Base-by-base conservation (phyloP, 1,284 basidiomycete species). In the Heterobasidion parviporum region DNA sequence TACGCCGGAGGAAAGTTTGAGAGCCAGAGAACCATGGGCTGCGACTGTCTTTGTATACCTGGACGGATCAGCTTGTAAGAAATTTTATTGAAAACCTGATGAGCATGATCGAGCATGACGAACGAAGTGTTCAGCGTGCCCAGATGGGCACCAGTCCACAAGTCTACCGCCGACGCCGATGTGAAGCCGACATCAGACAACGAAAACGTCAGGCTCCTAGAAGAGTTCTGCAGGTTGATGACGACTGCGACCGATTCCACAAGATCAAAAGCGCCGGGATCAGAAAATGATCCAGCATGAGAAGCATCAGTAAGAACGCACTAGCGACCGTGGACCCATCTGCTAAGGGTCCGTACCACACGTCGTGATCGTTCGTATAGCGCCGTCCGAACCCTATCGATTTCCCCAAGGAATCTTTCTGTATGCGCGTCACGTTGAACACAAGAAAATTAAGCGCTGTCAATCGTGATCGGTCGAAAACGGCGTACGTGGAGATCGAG, bases 351-450 rank as follows among this genome's bases (percentile, higher is more conserved):
- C 77, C 77, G 33, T 74, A 67, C 77, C 77, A 80, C 7, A 79
- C 74, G 57, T 80, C 78, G 55, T 75, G 67, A 55, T 76, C 74
- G 55, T 76, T 74, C 0, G 75, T 74, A 61, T 79, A 79, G 50
- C 78, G 72, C 53, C 77, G 70, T 60, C 68, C 73, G 64, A 79
- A 78, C 16, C 59, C 62, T 44, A 79, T 75, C 20, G 77, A 78
- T 62, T 67, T 69, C 34, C 77, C 78, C 8, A 79, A 63, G 41
- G 70, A 44, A 57, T 80, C 78, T 77, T 79, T 76, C 77, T 78
- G 57, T 32, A 52, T 26, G 26, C 26, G 4, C 5, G 26, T 26
- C 26, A 26, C 26, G 26, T 26, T 26, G 4, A 26, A 26, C 26
- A 26, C 26, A 5, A 5, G 26, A 1, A 4, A 26, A 26, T 26